Base-by-base conservation (phyloP, 345 rosid species). In the Gossypium raimondii region DNA sequence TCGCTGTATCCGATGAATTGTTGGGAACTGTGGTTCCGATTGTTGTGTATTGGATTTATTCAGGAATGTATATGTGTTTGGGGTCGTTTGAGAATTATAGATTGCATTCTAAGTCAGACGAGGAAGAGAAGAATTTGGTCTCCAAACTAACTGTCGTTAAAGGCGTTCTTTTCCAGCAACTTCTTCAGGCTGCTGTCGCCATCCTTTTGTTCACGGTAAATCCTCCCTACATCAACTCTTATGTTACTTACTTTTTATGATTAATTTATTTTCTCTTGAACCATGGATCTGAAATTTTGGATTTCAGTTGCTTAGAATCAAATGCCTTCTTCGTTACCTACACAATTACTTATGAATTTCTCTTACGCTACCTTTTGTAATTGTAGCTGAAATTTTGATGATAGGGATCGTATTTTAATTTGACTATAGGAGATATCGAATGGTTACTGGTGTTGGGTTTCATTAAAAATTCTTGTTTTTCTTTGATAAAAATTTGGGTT, bases 21-120 rank as follows among this genome's bases (percentile, higher is more conserved):
- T 57, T 94, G 80, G 94, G 98, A 17, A 94, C 98, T 76, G 79
- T 94, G 60, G 88, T 78, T 20, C 98, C 98, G 63, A 90, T 94
- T 67, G 6, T 88, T 67, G 87, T 92, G 0, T 92, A 94, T 56
- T 94, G 97, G 98, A 70, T 84, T 14, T 94, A 94, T 72, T 92
- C 98, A 2, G 97, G 98, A 57, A 60, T 90, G 0, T 94, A 94
- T 61, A 77, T 87, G 13, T 43, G 78, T 59, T 77, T 94, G 20
- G 92, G 87, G 2, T 81, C 76, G 43, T 80, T 86, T 14, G 91
- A 92, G 24, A 82, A 85, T 77, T 92, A 90, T 70, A 89, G 97
- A 78, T 80, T 94, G 81, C 98, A 93, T 60, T 76, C 93, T 2
- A 89, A 83, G 76, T 77, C 77, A 57, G 98, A 93, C n/a, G 97